Evolutionary conservation across 1,284 basidiomycete species (phyloP).

Genomic region (Sporisorium iseilematis-ciliati): DNA sequence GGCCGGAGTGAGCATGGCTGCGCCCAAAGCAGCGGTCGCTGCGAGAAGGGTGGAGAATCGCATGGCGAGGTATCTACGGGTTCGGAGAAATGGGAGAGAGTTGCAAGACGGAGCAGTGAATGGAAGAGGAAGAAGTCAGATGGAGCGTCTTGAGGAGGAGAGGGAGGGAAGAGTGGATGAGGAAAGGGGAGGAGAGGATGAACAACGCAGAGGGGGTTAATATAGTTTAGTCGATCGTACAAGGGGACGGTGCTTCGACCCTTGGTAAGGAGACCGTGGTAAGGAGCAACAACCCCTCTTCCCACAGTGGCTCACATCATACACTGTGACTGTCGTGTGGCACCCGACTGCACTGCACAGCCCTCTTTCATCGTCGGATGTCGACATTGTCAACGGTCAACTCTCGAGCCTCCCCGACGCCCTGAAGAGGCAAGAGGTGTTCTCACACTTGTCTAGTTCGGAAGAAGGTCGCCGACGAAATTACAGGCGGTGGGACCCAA

Average conservation of each 20-base stretch:
- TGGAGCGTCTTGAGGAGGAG: neutral
- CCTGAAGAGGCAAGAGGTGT: too few species aligned
- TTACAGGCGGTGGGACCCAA: too few species aligned
- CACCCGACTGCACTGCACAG: too few species aligned
- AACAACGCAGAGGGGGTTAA: neutral
- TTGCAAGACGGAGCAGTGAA: neutral
- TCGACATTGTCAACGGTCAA: too few species aligned
- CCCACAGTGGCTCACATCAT: too few species aligned
- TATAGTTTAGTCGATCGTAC: constrained; percentile 5
- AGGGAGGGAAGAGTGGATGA: neutral
- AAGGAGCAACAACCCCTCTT: too few species aligned
- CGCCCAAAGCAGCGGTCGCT: constrained; percentile 20
- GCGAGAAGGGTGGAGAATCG: constrained; percentile 37
- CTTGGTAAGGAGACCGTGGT: neutral
- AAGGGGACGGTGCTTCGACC: neutral
- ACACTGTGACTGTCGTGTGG: too few species aligned
- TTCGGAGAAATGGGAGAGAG: neutral
- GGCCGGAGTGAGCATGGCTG: constrained; percentile 19
- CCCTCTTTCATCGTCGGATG: too few species aligned
- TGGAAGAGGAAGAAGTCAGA: neutral
- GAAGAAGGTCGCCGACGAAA: too few species aligned
- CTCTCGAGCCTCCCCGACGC: too few species aligned
- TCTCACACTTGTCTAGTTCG: too few species aligned
- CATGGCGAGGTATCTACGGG: constrained; percentile 16
- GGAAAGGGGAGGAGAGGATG: neutral